phyloP scores from a whole-genome alignment of 192 early-diverging fungal genomes.

The Podila verticillata region DNA sequence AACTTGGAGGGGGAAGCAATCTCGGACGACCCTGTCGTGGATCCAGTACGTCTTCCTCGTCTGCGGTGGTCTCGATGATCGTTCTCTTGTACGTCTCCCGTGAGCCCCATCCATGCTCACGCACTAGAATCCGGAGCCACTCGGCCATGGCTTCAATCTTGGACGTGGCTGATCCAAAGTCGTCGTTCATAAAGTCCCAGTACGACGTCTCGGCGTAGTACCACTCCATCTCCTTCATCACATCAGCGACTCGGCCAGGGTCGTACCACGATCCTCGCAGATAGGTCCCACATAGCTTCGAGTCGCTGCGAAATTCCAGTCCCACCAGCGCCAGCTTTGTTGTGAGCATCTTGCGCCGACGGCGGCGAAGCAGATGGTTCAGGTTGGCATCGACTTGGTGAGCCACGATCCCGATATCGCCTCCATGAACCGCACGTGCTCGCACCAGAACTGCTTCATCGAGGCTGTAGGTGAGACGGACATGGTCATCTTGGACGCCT shows the following conservation, averaged over 20 bases:
- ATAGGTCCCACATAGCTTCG: constrained; percentile 12
- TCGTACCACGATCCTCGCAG: constrained; percentile 5
- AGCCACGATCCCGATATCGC: constrained; percentile 12
- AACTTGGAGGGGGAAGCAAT: no score
- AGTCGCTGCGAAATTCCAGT: constrained; percentile 5
- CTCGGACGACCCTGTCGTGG: no score
- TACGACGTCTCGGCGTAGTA: constrained; percentile 5
- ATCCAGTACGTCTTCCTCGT: no score
- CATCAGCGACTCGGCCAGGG: constrained; percentile 4
- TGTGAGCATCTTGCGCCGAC: background rate
- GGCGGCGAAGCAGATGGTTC: background rate
- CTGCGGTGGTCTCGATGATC: no score
- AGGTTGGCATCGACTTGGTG: background rate
- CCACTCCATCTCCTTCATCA: constrained; percentile 26
- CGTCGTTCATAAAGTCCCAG: background rate
- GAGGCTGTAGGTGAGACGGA: no score
- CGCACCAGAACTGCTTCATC: no score
- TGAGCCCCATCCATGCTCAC: no score
- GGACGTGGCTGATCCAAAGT: background rate
- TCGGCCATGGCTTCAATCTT: background rate
- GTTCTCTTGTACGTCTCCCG: no score
- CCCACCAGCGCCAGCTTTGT: constrained; percentile 2
- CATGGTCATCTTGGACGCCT: background rate
- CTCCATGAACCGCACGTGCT: constrained; percentile 6
- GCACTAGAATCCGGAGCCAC: background rate